Conservation (phyloP, 2,329 filamentous ascomycete genomes). For the Alternaria incomplexa region DNA sequence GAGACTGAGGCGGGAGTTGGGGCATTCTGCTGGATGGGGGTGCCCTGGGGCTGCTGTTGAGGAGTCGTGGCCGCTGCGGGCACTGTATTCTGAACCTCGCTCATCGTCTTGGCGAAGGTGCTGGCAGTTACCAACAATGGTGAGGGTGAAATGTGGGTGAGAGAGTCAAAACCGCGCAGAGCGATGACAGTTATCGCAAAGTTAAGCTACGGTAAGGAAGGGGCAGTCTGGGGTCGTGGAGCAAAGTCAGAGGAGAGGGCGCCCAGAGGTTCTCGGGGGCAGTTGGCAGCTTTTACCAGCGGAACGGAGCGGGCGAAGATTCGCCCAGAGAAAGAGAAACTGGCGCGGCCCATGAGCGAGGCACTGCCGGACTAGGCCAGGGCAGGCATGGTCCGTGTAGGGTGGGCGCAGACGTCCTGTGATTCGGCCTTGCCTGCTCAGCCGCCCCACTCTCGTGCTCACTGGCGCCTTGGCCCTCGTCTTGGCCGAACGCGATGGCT, state of each 20-base stretch:
- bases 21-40: conserved; percentile 42
- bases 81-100: conserved; percentile 26
- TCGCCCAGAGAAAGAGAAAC: conserved; percentile 6
- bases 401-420: neutral
- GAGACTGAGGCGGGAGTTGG: conserved; percentile 39
- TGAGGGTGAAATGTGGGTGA: neutral
- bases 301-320: conserved; percentile 11
- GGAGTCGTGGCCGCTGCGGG: conserved; percentile 34
- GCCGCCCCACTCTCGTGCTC: neutral
- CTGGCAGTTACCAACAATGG: neutral
- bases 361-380: neutral
- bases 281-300: conserved; percentile 1
- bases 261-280: conserved; percentile 13
- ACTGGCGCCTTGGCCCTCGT: conserved; percentile 2
- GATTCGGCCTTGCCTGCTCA: neutral
- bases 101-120: conserved; percentile 20
- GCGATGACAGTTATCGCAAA: conserved; percentile 4
- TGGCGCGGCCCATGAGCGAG: neutral
- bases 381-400: neutral
- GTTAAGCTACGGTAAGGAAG: neutral
- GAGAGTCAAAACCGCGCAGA: neutral
- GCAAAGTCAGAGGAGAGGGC: conserved; percentile 10
- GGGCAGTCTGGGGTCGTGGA: conserved; percentile 9
- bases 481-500: conserved; percentile 1
- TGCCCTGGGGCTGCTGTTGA: conserved; percentile 42